phyloP scores from a whole-genome alignment of 2,329 filamentous ascomycete genomes.

The Fusarium sp. region DNA sequence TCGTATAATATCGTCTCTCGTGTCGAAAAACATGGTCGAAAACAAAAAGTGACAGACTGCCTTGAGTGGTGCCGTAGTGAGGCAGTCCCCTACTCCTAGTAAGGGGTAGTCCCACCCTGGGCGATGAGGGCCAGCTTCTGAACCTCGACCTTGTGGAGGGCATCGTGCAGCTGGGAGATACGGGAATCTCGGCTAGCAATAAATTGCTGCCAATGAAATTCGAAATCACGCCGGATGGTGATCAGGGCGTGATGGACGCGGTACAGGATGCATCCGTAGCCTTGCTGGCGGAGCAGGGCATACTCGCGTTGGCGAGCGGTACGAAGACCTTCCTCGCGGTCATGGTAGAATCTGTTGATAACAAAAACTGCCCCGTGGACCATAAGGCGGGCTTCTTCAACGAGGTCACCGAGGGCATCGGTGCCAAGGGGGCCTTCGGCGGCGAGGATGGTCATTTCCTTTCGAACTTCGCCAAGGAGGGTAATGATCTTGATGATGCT shows the following conservation, averaged over 20 bases:
- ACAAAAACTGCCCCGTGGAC: background rate
- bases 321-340: conserved; percentile 17
- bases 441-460: conserved; percentile 1
- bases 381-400: background rate
- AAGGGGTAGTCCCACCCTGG: background rate
- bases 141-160: conserved; percentile 16
- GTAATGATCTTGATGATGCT: background rate
- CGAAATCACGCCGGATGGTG: background rate
- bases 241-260: background rate
- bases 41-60: background rate
- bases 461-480: background rate
- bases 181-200: background rate
- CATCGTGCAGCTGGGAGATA: background rate
- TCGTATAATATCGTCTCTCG: background rate
- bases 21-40: background rate
- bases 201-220: background rate
- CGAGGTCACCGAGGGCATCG: background rate
- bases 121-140: conserved; percentile 5
- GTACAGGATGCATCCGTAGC: background rate
- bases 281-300: background rate
- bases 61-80: background rate
- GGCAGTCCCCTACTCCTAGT: background rate
- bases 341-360: conserved; percentile 13
- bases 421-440: background rate
- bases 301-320: conserved; percentile 6